Percentiles rank a stretch among this genome's conserved stretches.
These are phyloP conservation scores for Linnemannia schmuckeri DNA, from an alignment of 192 early-diverging fungal genomes.

Conservation along the genomic window DNA sequence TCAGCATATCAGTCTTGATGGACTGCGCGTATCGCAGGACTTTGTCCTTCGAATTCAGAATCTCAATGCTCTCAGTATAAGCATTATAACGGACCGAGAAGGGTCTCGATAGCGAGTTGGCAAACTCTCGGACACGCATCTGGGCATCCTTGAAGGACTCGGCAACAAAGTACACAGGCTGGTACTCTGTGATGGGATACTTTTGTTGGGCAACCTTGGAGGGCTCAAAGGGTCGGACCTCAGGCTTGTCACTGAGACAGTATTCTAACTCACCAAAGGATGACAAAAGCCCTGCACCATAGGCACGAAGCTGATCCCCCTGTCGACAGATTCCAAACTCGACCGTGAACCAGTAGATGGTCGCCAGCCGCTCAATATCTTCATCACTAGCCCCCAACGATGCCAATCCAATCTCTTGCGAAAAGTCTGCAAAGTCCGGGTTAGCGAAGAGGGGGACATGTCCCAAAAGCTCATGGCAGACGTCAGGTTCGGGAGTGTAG, in stretches of 20 bases:
- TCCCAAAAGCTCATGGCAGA: conserved; percentile 95
- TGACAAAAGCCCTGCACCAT: conserved; percentile 91
- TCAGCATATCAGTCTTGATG: conserved; percentile 82
- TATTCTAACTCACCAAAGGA: conserved; percentile 98
- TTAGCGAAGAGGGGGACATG: conserved; percentile 86
- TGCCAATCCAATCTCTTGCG: conserved; percentile 94
- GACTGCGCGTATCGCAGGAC: conserved; percentile 80
- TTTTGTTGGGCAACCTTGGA: conserved; percentile 74
- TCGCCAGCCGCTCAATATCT: conserved; percentile 90
- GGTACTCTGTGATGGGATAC: conserved; percentile 94
- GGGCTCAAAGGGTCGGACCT: conserved; percentile 87
- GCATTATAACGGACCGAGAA: conserved; percentile 96
- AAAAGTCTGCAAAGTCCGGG: conserved; percentile 93
- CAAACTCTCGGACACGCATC: conserved; percentile 88
- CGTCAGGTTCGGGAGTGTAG: conserved; percentile 95
- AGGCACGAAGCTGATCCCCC: conserved; percentile 80
- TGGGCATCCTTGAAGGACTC: conserved; percentile 95
- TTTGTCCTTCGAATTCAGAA: conserved; percentile 89
- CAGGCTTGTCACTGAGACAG: conserved; percentile 82
- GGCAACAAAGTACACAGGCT: conserved; percentile 95
- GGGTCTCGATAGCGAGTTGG: conserved; percentile 78
- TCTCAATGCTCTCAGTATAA: conserved; percentile 90
- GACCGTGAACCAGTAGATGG: conserved; percentile 93
- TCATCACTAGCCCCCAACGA: conserved; percentile 91
- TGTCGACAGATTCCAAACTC: conserved; percentile 94